Base-by-base conservation (phyloP, 352 stramenopile species). In the Phytopythium montanum region DNA sequence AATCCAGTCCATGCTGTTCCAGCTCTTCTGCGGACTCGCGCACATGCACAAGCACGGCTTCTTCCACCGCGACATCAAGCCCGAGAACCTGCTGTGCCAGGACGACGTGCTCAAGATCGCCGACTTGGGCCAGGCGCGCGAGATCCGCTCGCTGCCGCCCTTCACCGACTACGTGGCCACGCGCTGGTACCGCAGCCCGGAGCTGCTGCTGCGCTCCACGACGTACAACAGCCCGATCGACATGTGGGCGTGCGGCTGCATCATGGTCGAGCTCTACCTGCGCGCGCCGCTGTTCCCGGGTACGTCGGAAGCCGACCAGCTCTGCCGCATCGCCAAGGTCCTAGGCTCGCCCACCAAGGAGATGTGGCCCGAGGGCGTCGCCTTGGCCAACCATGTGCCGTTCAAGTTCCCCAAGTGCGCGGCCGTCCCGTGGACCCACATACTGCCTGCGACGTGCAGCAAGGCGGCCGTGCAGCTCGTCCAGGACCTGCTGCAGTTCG, bases 271-370 rank as follows among this genome's bases (percentile, higher is more conserved):
- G 67, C 76, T 94, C 23, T 85, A 75, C 16, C 56, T 89, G 12
- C 84, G 82, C 41, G 66, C 73, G n/a, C 80, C 81, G 25, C 61
- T 92, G 10, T 95, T 94, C 58, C 73, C 83, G n/a, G 81, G 97
- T 6, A 86, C 73, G 19, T 95, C 75, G 21, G 97, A 99, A 67
- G 87, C 94, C 21, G 96, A 99, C 75, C 92, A 99, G 72, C 87
- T 99, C 28, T 93, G 93, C 65, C 97, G 97, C 33, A 98, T 98
- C 60, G 97, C 85, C 76, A 88, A 82, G 38, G 76, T 98, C n/a
- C 66, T 98, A 23, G 94, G 94, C 8, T 82, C 88, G 7, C 95
- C 96, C 2, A 97, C 85, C 0, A 87, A 88, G 44, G 73, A 90
- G 36, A 92, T 44, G 21, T 99, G 96, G 97, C 72, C 82, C 14